Evolutionary conservation across 345 rosid genomes (phyloP).

Genomic region (Brassica carinata): DNA sequence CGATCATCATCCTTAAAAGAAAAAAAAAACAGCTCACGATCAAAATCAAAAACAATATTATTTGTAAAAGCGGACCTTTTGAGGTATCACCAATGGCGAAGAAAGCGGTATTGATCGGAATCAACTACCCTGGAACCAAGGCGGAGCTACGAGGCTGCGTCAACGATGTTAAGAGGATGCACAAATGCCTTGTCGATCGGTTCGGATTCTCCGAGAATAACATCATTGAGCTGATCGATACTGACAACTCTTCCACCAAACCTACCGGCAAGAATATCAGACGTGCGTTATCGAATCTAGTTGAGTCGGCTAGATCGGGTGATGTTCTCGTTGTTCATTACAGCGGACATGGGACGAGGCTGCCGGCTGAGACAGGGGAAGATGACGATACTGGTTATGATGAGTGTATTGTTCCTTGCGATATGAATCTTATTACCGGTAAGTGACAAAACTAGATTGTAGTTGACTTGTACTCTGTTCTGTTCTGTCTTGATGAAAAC

Average conservation of each 20-base stretch:
- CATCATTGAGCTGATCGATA: slow-evolving; percentile 70
- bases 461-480: background rate
- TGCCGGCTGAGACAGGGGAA: slow-evolving; percentile 95
- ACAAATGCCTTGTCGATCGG: slow-evolving; percentile 60
- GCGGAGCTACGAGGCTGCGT: slow-evolving; percentile 91
- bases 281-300: slow-evolving; percentile 52
- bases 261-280: slow-evolving; percentile 88
- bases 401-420: slow-evolving; percentile 93
- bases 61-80: background rate
- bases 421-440: slow-evolving; percentile 96
- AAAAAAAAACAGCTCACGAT: background rate
- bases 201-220: slow-evolving; percentile 68
- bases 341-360: slow-evolving; percentile 97
- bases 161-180: slow-evolving; percentile 76
- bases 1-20: background rate
- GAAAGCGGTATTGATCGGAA: slow-evolving; percentile 80
- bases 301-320: slow-evolving; percentile 59
- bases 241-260: slow-evolving; percentile 57
- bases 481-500: background rate
- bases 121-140: slow-evolving; percentile 81
- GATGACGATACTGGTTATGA: slow-evolving; percentile 95
- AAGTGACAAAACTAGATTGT: background rate
- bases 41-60: background rate
- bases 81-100: slow-evolving; percentile 49
- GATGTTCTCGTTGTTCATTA: slow-evolving; percentile 80